phyloP scores from a whole-genome alignment of 176 grass and related monocot genomes.

The Melocanna baccifera region DNA sequence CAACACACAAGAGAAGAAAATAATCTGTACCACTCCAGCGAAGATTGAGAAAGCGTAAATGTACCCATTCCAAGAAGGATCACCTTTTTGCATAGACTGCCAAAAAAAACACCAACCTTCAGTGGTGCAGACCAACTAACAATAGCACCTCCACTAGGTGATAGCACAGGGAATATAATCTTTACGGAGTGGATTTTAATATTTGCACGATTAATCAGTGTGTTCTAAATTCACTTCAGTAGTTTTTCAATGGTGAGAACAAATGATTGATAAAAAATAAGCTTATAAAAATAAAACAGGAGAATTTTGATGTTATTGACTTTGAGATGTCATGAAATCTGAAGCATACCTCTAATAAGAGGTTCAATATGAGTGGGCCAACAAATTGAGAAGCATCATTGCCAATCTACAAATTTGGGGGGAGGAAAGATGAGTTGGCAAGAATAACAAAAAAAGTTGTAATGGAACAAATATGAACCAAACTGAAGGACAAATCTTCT shows the following conservation, averaged over 20 bases:
- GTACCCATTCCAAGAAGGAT: conserved; percentile 83
- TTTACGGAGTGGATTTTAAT: not conserved
- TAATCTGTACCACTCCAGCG: conserved; percentile 82
- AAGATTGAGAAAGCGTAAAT: conserved; percentile 94
- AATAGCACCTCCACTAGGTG: not conserved
- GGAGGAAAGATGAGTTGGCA: conserved; percentile 1
- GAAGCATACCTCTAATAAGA: conserved; percentile 67
- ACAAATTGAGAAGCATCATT: conserved; percentile 99
- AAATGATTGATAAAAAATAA: not conserved
- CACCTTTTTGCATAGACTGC: conserved; percentile 93
- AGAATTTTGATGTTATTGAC: not conserved
- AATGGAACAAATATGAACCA: not conserved
- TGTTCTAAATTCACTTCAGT: conserved; percentile 1
- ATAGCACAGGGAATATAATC: not conserved
- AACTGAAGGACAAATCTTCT: not conserved
- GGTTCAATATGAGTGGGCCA: conserved; percentile 79
- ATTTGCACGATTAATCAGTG: not conserved
- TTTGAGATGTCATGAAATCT: conserved; percentile 22
- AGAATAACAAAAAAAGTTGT: not conserved
- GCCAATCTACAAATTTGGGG: conserved; percentile 60
- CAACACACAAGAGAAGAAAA: conserved; percentile 28
- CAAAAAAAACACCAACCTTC: conserved; percentile 3
- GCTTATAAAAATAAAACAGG: not conserved
- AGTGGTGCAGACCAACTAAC: conserved; percentile 10
- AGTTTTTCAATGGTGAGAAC: not conserved